Evolutionary conservation across 192 early-diverging fungal genomes (phyloP).

Genomic region (Paraglomus occultum): DNA sequence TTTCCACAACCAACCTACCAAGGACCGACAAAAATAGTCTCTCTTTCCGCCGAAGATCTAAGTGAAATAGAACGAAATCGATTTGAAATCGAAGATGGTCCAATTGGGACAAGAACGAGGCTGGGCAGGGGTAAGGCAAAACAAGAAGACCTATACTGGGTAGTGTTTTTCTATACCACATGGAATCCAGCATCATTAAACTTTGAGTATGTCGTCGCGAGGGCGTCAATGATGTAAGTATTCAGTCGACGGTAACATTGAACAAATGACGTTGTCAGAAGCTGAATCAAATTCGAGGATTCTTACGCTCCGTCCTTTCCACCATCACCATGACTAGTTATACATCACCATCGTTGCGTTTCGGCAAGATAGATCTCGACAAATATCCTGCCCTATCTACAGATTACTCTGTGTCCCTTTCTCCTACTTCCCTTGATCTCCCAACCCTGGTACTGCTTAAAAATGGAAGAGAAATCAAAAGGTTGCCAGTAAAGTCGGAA

Average conservation of each 20-base stretch:
- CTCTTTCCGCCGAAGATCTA: constrained; percentile 37
- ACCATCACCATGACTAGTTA: constrained; percentile 28
- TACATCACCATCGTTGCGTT: constrained; percentile 33
- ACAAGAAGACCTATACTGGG: constrained; percentile 44
- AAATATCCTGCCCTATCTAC: constrained; percentile 39
- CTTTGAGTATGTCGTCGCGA: constrained; percentile 51
- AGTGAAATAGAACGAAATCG: constrained; percentile 14
- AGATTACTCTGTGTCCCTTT: constrained; percentile 47
- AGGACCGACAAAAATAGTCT: constrained; percentile 47
- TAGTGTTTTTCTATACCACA: constrained; percentile 49
- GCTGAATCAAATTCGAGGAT: too few relatives aligned
- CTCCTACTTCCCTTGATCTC: constrained; percentile 50
- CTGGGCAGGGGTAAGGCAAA: constrained; percentile 16
- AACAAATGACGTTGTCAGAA: too few relatives aligned
- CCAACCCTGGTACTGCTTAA: constrained; percentile 54
- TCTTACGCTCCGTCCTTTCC: too few relatives aligned
- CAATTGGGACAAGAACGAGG: constrained; percentile 1
- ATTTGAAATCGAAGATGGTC: constrained; percentile 33
- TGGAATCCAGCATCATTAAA: constrained; percentile 51
- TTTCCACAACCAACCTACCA: constrained; percentile 55
- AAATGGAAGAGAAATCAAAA: constrained; percentile 43
- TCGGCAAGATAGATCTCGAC: constrained; percentile 56
- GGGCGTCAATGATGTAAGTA: constrained; percentile 47
- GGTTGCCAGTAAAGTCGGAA: constrained; percentile 42
- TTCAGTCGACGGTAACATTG: too few relatives aligned